Evolutionary conservation across 257 asterid species (phyloP).

Genomic region (Ophiorrhiza pumila): DNA sequence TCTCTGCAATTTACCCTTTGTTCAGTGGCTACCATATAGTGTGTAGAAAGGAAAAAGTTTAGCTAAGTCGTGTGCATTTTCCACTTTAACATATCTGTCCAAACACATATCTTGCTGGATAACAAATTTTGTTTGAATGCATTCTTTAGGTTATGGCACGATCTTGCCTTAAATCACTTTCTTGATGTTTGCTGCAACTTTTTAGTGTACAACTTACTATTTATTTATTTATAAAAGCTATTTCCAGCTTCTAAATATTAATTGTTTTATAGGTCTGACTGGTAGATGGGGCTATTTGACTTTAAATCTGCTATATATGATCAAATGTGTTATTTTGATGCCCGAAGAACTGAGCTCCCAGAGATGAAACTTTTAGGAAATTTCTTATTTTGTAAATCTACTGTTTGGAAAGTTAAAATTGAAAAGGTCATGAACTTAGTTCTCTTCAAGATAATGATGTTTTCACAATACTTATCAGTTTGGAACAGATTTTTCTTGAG

Average conservation of each 20-base stretch:
- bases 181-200: neutral
- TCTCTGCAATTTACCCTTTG: neutral
- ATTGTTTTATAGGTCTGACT: neutral
- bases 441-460: neutral
- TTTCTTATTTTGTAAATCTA: neutral
- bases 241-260: neutral
- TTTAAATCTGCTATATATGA: neutral
- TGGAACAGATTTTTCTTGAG: neutral
- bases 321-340: neutral
- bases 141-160: neutral
- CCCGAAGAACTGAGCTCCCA: neutral
- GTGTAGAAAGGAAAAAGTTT: neutral
- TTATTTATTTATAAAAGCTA: too few species aligned
- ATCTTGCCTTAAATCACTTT: neutral
- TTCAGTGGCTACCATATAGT: neutral
- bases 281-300: neutral
- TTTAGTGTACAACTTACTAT: neutral
- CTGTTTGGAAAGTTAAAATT: neutral
- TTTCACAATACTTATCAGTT: neutral
- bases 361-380: neutral
- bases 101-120: neutral
- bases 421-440: neutral
- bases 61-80: neutral
- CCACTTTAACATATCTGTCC: neutral
- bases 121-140: neutral